These are phyloP conservation scores for Aspergillus sp. DNA, from an alignment of 2,329 filamentous ascomycete species.

Conservation along the genomic window DNA sequence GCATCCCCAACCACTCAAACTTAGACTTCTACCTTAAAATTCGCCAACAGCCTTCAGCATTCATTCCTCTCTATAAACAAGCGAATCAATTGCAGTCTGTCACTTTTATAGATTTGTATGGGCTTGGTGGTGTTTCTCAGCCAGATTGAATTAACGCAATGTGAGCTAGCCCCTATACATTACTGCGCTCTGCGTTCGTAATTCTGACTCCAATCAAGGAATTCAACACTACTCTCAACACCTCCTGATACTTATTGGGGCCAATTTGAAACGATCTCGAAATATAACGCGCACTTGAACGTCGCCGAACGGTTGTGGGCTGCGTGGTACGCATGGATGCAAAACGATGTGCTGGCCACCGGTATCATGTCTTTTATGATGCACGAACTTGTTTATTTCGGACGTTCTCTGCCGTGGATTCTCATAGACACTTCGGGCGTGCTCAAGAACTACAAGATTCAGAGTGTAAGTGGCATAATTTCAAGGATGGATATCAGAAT, in stretches of 20 bases:
- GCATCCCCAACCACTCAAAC: conserved; percentile 1
- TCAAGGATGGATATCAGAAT: too few relatives aligned
- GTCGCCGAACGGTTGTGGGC: conserved; percentile 83
- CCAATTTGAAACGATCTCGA: conserved; percentile 56
- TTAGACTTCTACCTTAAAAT: not conserved
- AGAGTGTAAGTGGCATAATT: conserved; percentile 52
- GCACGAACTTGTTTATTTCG: conserved; percentile 94
- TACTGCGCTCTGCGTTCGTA: not conserved
- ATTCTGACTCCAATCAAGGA: conserved; percentile 27
- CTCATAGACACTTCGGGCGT: conserved; percentile 80
- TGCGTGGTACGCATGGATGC: conserved; percentile 96
- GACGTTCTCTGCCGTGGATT: conserved; percentile 81
- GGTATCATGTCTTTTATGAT: conserved; percentile 96
- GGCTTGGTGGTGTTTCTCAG: not conserved
- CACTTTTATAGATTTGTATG: not conserved
- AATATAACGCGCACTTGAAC: conserved; percentile 78
- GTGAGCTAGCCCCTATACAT: conserved; percentile 9
- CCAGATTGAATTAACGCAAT: conserved; percentile 5
- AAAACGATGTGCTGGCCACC: conserved; percentile 92
- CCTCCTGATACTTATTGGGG: conserved; percentile 55
- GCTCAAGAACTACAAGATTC: conserved; percentile 92
- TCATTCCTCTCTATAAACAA: too few relatives aligned
- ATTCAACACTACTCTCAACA: conserved; percentile 37
- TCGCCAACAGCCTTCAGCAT: not conserved
- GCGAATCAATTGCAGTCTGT: not conserved